Percentiles rank a stretch among this genome's conserved stretches.
Evolutionary conservation across 352 stramenopile species (phyloP).

Genomic region (Pythium guiyangense): DNA sequence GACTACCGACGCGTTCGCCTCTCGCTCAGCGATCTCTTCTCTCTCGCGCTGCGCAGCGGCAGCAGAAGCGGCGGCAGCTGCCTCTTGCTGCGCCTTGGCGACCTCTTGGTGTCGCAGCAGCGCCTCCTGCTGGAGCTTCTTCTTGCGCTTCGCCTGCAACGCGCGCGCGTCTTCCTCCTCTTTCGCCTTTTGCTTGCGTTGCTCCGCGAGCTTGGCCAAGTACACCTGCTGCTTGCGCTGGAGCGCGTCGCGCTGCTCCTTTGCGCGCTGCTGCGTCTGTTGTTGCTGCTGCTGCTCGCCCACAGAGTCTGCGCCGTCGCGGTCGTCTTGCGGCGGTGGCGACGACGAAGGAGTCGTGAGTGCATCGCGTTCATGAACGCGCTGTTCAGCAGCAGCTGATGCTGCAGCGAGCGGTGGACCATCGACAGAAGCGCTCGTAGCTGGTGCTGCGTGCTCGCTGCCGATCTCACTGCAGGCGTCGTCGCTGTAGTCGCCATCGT

Average conservation of each 20-base stretch:
- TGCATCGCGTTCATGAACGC: too few relatives aligned
- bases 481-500: slow-evolving; percentile 1
- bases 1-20: slow-evolving; percentile 18
- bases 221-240: slow-evolving; percentile 71
- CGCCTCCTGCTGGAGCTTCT: slow-evolving; percentile 49
- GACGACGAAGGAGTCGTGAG: too few relatives aligned
- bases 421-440: not conserved
- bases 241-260: slow-evolving; percentile 46
- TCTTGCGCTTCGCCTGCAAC: slow-evolving; percentile 48
- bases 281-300: slow-evolving; percentile 29
- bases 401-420: not conserved
- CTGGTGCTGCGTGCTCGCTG: slow-evolving; percentile 4
- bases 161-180: slow-evolving; percentile 60
- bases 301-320: slow-evolving; percentile 6
- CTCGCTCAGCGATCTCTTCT: slow-evolving; percentile 19
- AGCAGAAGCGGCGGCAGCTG: slow-evolving; percentile 23
- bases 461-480: not conserved
- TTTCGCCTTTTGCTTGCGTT: slow-evolving; percentile 63
- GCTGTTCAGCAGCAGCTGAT: slow-evolving; percentile 1
- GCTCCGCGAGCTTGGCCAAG: slow-evolving; percentile 46
- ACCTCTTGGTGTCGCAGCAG: slow-evolving; percentile 52
- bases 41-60: slow-evolving; percentile 23
- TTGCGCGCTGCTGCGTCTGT: slow-evolving; percentile 29
- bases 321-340: not conserved
- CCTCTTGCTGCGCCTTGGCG: slow-evolving; percentile 35